Evolutionary conservation across 1,284 basidiomycete species (phyloP), one percentile per base, ranked within the genome.

Genomic region (Ustilago bromivora): DNA sequence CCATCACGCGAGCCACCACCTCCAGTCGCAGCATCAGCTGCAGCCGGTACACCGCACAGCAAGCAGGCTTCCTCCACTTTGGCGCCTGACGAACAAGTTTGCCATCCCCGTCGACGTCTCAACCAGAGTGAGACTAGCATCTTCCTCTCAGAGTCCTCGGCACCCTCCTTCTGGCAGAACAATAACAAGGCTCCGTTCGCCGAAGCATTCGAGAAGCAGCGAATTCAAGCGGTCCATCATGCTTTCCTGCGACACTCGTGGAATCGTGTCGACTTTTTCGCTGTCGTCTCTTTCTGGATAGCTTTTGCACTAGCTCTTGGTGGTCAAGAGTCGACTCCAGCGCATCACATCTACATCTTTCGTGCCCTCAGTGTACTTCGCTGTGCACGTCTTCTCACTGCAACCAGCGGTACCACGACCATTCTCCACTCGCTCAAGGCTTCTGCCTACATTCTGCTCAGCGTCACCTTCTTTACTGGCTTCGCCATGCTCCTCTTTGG

Each of bases 371-470:
- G 93, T 75, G 94, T 96, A 13, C 88, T 98, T 23, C 89, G 96
- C 67, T 92, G 91, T 2, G 91, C 93, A 5, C 90, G 96, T 66
- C 87, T 99, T 31, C 88, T 99, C 57, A 91, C 94, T 2, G 91
- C 98, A 59, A 98, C 96, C 1, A 92, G 91, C 71, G 96, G 96
- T 87, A 98, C 96, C n/a, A 76, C 80, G 91, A 98, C 95, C 0
- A 98, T 99, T 83, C 92, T 98, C 88, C 92, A 92, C 68, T 96
- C 94, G 11, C 88, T 99, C 71, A 99, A 99, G 88, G 92, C 91
- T 0, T 95, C 96, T 0, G 90, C 92, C 17, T 95, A 96, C 0
- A 88, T 98, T 23, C 89, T 99, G 19, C 91, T 94, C 19, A 93
- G 92, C 76, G 96, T 98, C 7, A 90, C 94, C 1, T 94, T 94